Percentiles rank a stretch among this genome's conserved stretches.
Conservation (phyloP, 73 alveolate species). For the Paramecium pentaurelia region DNA sequence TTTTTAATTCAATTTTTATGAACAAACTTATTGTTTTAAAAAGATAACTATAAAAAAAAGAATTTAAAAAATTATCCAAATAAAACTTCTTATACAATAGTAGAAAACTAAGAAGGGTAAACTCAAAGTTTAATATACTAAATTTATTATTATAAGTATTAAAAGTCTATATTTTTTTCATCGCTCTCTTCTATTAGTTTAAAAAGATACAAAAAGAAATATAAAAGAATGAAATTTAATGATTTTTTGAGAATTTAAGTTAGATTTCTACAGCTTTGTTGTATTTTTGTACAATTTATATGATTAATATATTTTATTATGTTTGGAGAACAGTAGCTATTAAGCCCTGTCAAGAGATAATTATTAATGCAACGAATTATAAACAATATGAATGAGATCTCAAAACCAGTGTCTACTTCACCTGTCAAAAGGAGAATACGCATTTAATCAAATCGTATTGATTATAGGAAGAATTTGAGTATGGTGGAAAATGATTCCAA, state of each 20-base stretch:
- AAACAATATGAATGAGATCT: neutral
- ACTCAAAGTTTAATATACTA: too few species aligned
- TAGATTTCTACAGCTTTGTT: neutral
- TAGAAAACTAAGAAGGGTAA: neutral
- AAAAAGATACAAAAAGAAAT: too few species aligned
- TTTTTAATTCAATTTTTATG: too few species aligned
- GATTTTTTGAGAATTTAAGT: neutral
- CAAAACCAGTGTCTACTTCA: neutral
- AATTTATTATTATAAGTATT: neutral
- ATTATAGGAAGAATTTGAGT: neutral
- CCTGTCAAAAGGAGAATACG: neutral
- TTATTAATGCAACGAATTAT: neutral
- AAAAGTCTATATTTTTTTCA: neutral
- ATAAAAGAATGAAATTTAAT: neutral
- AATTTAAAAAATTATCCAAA: neutral
- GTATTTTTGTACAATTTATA: neutral
- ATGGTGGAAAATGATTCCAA: neutral
- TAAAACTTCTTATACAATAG: neutral
- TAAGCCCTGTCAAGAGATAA: neutral
- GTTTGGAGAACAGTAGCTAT: slow-evolving; percentile 5
- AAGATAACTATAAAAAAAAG: neutral
- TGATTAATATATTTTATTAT: slow-evolving; percentile 14
- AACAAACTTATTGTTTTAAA: neutral
- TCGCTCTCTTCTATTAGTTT: neutral
- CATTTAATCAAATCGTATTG: neutral